Percentiles rank a stretch among this genome's conserved stretches.
phyloP scores from a whole-genome alignment of 805 yeast species.

The Kodamaea hsintzibuensis region DNA sequence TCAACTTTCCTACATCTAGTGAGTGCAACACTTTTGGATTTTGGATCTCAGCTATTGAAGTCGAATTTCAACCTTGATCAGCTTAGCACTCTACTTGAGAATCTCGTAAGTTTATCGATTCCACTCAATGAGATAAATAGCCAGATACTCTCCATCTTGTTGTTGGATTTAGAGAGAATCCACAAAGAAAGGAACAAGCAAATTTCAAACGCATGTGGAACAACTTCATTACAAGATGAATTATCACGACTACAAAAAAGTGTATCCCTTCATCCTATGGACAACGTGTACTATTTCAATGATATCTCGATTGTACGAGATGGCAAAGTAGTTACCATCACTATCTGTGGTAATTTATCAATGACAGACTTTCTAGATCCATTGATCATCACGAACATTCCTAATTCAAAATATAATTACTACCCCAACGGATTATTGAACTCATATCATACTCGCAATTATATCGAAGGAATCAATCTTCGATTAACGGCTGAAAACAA shows the following conservation, averaged over 20 bases:
- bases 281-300: slow-evolving; percentile 23
- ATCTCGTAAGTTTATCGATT: not conserved
- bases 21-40: slow-evolving; percentile 10
- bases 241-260: slow-evolving; percentile 12
- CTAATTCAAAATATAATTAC: slow-evolving; percentile 10
- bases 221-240: slow-evolving; percentile 4
- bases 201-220: not conserved
- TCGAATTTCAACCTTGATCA: not conserved
- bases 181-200: not conserved
- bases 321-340: slow-evolving; percentile 17
- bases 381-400: slow-evolving; percentile 16
- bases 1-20: slow-evolving; percentile 6
- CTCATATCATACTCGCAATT: too few species aligned
- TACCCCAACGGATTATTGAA: slow-evolving; percentile 22
- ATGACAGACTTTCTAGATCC: slow-evolving; percentile 25
- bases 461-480: too few species aligned
- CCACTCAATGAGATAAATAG: not conserved
- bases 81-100: not conserved
- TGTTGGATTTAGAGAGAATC: not conserved
- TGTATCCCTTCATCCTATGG: slow-evolving; percentile 11
- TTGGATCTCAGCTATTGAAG: slow-evolving; percentile 1
- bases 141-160: not conserved
- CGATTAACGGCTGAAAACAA: slow-evolving; percentile 12
- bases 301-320: slow-evolving; percentile 21
- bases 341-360: slow-evolving; percentile 22